Evolutionary conservation across 106 monocot species (phyloP), one percentile per base, ranked within the genome.

Genomic region (Acorus calamus): DNA sequence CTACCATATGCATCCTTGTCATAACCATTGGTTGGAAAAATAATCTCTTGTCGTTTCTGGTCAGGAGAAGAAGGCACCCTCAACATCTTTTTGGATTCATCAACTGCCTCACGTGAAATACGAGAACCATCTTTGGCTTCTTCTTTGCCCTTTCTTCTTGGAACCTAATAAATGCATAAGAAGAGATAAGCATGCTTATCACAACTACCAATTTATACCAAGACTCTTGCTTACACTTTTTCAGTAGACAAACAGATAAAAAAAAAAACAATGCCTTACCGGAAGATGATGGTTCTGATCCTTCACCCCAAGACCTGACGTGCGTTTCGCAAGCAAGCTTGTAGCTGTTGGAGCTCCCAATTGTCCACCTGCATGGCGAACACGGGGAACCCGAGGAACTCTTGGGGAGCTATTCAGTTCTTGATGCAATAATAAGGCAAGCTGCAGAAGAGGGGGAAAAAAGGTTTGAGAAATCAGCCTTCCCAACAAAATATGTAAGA

Each of bases 401-500:
- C 92, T 91, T 47, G 92, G 98, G 57, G 98, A 99, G 60, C 92
- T 99, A 66, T 99, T 99, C 66, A 99, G 83, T 81, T 99, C 85
- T 79, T 99, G 98, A 79, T 99, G 98, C 50, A 99, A 67, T 43
- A 88, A 63, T 54, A 88, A 64, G 58, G 98, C 98, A 71, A 99
- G 88, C 98, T 99, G 76, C 11, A 71, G 5, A 58, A 11, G 13
- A 47, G 8, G 70, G 42, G 66, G 74, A 67, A 70, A 69, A 55
- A 57, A 55, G 57, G 7, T 7, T 7, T 45, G 65, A 47, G 0
- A 45, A 2, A 44, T 44, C 44, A 70, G 14, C 47, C n/a, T 48
- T 62, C 11, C 5, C 46, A 44, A 62, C 4, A 62, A 8, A 47
- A 49, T 11, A 1, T 9, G 7, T 48, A 46, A 48, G n/a, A 49